Evolutionary conservation across 345 rosid species (phyloP), one percentile per base, ranked within the genome.

Genomic region (Clausena lansium): DNA sequence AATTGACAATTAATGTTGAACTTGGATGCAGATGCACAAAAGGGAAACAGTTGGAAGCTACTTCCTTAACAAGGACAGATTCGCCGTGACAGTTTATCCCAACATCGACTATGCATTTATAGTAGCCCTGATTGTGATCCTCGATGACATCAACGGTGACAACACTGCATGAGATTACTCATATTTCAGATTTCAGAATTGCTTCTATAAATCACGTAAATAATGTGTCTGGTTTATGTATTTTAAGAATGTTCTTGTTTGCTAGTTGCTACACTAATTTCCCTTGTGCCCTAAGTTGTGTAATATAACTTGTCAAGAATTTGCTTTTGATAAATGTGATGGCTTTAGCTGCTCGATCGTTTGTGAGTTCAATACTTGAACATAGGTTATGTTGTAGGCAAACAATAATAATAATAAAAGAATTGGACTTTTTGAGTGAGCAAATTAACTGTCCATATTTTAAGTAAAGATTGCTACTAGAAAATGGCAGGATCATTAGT

Each of bases 51-150:
- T 73, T 55, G 58, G 59, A 50, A 72, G 82, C 35, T 11, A 68
- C 13, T 6, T 59, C 52, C 33, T 71, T 14, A 81, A 77, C 6
- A 77, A 76, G 62, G 84, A 79, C 71, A 65, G 77, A 70, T 85
- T 81, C 68, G 67, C 66, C 83, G 81, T 83, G 58, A 78, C 79
- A 0, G 68, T 83, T 28, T 50, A 76, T 33, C 81, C 88, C 0
- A 76, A 76, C 54, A 73, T 82, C 11, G 85, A 82, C 35, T 33
- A 68, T 69, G 87, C 87, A 1, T 82, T 82, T 64, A 73, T 80
- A 8, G 73, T 68, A 2, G 57, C 85, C 10, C 57, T 81, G 7
- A 66, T 80, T 0, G 72, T 77, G 10, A 74, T 85, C 14, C 85
- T 83, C 2, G 75, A 85, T 27, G 84, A 67, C 13, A 70, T 81